phyloP scores from a whole-genome alignment of 2,329 filamentous ascomycete genomes.

The Plenodomus lindquistii region DNA sequence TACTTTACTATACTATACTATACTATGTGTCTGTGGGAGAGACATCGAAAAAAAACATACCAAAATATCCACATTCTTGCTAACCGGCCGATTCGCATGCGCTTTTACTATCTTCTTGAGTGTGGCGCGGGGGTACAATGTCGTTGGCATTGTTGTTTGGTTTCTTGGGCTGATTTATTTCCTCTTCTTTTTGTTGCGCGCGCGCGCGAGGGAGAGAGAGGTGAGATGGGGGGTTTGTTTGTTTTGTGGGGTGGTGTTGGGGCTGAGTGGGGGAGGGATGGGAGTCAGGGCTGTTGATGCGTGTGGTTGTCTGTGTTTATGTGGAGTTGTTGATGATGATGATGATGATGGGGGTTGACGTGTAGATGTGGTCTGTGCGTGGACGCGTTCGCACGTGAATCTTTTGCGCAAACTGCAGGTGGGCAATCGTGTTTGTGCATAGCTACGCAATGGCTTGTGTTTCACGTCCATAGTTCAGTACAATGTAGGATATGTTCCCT shows the following conservation, averaged over 20 bases:
- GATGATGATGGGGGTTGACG: conserved; percentile 1
- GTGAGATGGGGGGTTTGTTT: neutral
- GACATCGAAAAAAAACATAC: conserved; percentile 52
- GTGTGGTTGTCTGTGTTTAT: neutral
- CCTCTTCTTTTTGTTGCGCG: too few species aligned
- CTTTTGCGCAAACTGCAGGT: too few species aligned
- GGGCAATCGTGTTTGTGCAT: too few species aligned
- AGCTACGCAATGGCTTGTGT: too few species aligned
- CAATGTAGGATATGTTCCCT: too few species aligned
- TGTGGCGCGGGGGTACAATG: conserved; percentile 80
- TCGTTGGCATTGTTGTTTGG: conserved; percentile 62
- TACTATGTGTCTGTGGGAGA: too few species aligned
- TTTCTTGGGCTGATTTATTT: neutral
- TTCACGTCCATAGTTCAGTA: too few species aligned
- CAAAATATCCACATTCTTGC: conserved; percentile 84
- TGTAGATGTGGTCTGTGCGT: conserved; percentile 2
- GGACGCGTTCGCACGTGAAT: conserved; percentile 13
- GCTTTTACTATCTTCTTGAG: conserved; percentile 90
- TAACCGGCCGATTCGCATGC: conserved; percentile 77
- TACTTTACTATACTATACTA: too few species aligned
- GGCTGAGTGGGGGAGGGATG: neutral
- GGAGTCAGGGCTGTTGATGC: neutral
- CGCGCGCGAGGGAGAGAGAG: too few species aligned
- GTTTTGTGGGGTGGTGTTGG: neutral
- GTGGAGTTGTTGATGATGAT: neutral